These are phyloP conservation scores for Lasiodiplodia hormozganensis DNA, from an alignment of 2,329 filamentous ascomycete genomes.

Conservation along the genomic window DNA sequence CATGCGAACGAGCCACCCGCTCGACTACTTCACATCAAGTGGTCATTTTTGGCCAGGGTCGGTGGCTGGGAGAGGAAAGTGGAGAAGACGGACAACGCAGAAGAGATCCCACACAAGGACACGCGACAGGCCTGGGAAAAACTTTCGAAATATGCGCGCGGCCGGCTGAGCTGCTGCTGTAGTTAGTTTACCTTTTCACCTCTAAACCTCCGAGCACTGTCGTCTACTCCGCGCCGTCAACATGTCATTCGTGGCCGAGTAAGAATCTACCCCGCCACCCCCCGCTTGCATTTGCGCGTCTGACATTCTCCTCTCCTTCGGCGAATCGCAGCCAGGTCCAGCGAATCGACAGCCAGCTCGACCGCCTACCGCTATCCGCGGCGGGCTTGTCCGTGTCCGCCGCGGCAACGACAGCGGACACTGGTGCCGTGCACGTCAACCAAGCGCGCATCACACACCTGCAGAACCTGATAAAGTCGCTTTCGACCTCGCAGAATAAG, in stretches of 20 bases:
- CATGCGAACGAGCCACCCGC: conserved; percentile 19
- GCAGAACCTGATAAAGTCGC: conserved; percentile 70
- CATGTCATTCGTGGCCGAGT: conserved; percentile 54
- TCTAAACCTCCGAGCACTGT: neutral
- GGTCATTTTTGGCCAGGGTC: neutral
- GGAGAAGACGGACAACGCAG: conserved; percentile 21
- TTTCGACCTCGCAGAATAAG: conserved; percentile 65
- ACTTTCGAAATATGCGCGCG: conserved; percentile 5
- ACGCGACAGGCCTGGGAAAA: neutral
- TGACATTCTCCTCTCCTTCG: conserved; percentile 29
- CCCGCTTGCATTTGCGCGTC: neutral
- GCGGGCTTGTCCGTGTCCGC: conserved; percentile 32
- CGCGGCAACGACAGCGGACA: conserved; percentile 4
- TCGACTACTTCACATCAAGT: neutral
- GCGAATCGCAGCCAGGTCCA: conserved; percentile 57
- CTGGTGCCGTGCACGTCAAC: conserved; percentile 34
- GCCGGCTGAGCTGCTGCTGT: conserved; percentile 20
- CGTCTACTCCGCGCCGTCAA: conserved; percentile 14
- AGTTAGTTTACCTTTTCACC: neutral
- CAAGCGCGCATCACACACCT: conserved; percentile 63
- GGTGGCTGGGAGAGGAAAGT: conserved; percentile 19
- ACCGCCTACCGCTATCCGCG: conserved; percentile 60
- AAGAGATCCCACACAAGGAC: neutral
- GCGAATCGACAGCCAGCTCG: conserved; percentile 64
- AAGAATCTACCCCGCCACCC: conserved; percentile 32